Percentiles rank a stretch among this genome's conserved stretches.
These are phyloP conservation scores for Dendrocalamus latiflorus DNA, from an alignment of 202 grass and related monocot genomes.

Conservation along the genomic window DNA sequence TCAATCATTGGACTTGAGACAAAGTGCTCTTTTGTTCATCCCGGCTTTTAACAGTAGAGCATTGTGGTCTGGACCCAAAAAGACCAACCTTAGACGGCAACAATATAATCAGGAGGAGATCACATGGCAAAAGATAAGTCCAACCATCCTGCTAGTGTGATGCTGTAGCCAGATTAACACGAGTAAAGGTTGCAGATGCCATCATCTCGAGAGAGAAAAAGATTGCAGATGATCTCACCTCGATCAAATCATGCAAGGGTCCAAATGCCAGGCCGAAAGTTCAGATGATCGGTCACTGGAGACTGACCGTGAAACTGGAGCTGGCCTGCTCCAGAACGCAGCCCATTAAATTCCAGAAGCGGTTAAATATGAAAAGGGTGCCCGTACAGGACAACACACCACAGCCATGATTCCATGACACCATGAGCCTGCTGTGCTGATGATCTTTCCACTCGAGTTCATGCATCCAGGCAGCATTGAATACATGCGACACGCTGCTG, in stretches of 20 bases:
- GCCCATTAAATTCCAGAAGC: constrained; percentile 15
- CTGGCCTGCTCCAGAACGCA: constrained; percentile 9
- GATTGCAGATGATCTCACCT: neutral
- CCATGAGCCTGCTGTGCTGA: neutral
- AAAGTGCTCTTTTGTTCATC: neutral
- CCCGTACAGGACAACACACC: neutral
- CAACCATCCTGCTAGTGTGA: neutral
- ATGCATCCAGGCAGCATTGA: constrained; percentile 22
- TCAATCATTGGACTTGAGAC: constrained; percentile 24
- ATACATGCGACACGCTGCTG: neutral
- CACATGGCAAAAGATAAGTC: neutral
- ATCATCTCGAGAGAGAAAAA: neutral
- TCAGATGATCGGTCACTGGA: constrained; percentile 29
- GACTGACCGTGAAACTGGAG: neutral
- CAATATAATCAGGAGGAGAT: neutral
- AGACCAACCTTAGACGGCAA: neutral
- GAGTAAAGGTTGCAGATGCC: neutral
- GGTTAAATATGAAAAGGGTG: constrained; percentile 34
- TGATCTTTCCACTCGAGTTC: neutral
- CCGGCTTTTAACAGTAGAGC: neutral
- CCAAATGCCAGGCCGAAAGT: constrained; percentile 28
- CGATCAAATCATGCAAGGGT: constrained; percentile 27
- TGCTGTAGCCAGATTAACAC: neutral
- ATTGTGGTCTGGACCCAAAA: neutral
- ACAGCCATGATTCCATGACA: neutral